Percentiles rank a stretch among this genome's conserved stretches.
Evolutionary conservation across 768 basidiomycete genomes (phyloP).

Genomic region (Pleurotus cornucopiae): DNA sequence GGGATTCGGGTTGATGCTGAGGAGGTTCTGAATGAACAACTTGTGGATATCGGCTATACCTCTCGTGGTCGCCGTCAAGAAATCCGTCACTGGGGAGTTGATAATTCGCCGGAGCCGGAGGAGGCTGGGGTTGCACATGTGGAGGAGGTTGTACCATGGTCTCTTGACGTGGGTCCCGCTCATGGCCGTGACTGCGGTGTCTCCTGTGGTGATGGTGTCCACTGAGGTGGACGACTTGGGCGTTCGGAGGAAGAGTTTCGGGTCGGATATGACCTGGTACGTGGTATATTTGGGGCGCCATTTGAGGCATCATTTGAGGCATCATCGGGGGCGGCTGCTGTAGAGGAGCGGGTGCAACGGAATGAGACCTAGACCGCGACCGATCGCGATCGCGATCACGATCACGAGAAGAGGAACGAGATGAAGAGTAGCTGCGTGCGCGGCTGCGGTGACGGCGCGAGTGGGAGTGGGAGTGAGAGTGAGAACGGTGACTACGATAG

Average conservation of each 20-base stretch:
- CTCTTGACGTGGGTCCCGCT: background rate
- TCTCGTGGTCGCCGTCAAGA: too few relatives aligned
- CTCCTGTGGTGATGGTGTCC: background rate
- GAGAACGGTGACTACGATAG: background rate
- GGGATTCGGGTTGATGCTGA: too few relatives aligned
- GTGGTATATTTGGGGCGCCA: background rate
- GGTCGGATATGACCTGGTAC: conserved; percentile 12
- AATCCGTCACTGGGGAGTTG: background rate
- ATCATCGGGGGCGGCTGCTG: background rate
- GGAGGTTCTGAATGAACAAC: too few relatives aligned
- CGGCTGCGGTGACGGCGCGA: conserved; percentile 7
- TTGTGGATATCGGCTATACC: too few relatives aligned
- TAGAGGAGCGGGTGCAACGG: too few relatives aligned
- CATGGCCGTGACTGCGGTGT: background rate
- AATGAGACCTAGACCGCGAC: too few relatives aligned
- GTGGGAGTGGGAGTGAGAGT: conserved; percentile 7
- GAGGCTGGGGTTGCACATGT: background rate
- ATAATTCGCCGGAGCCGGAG: background rate
- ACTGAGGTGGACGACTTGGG: background rate
- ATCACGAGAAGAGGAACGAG: background rate
- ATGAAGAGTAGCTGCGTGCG: conserved; percentile 5
- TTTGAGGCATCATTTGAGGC: conserved; percentile 4
- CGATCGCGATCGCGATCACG: too few relatives aligned
- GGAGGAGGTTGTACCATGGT: background rate
- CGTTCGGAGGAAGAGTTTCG: background rate